Base-by-base conservation (phyloP, 2,329 filamentous ascomycete genomes). In the Cercospora sp. region DNA sequence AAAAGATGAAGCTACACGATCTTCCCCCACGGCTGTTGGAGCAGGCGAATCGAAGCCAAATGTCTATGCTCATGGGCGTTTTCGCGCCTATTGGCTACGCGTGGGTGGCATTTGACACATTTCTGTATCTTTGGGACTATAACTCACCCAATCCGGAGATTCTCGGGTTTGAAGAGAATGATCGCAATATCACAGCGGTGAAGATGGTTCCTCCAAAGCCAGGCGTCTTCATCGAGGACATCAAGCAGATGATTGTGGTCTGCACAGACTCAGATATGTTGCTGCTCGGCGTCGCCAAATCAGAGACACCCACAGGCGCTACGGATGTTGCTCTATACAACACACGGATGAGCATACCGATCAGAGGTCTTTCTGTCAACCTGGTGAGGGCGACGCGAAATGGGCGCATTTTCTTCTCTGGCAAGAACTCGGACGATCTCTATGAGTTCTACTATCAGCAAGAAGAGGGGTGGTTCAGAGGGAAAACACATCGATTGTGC, bases 41-140 rank as follows among this genome's bases (percentile, higher is more conserved):
- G 74, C 93, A 97, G 77, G 94, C 96, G 79, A 96, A 99, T 74
- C 85, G 88, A 62, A 91, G 92, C 67, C 90, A 96, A 77, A 89
- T 97, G 26, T 90, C 91, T 67, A 97, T 94, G n/a, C 87, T 89
- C 76, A 96, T 99, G 91, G 96, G 96, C 9, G 84, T 99, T 36
- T 98, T 99, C 79, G 92, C 95, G 18, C 92, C 96, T 80, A 86
- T 99, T 76, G 94, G 94, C 76, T 93, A 98, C 80, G 95, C 94
- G 31, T 99, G 94, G 91, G 91, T 97, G 65, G 89, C 92, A 26
- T 95, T 99, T 77, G 95, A 99, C 82, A 97, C 96, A 81, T 92
- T 92, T 70, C 85, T 99, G 55, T 99, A 97, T 78, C 85, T 99
- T 16, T 99, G 96, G 96, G 94, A 99, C 80, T 99, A 97, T 79